phyloP scores from a whole-genome alignment of 176 grass and related monocot species.

The Tillandsia fasciculata region DNA sequence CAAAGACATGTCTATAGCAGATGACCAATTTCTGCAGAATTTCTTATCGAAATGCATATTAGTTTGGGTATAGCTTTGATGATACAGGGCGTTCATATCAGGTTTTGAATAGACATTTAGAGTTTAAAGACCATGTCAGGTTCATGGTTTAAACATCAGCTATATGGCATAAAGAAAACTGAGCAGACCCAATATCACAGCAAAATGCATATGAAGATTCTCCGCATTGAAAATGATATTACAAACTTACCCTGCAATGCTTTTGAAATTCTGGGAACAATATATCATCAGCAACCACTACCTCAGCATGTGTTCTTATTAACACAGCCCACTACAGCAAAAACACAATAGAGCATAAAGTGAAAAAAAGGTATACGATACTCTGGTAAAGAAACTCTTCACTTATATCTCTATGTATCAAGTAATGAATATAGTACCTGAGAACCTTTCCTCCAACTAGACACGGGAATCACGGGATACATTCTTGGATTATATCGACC shows the following conservation, averaged over 20 bases:
- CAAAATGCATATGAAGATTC: constrained; percentile 1
- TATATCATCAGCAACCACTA: constrained; percentile 66
- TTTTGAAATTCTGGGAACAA: constrained; percentile 69
- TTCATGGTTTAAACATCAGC: background rate
- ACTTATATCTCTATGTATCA: background rate
- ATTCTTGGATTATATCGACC: constrained; percentile 98
- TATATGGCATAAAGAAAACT: background rate
- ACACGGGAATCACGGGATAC: constrained; percentile 65
- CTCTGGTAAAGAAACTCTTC: background rate
- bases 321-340: constrained; percentile 72
- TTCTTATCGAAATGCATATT: background rate
- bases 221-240: constrained; percentile 12
- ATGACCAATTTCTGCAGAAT: background rate
- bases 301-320: constrained; percentile 90
- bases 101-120: background rate
- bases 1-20: background rate
- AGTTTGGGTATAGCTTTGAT: background rate
- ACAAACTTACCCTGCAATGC: constrained; percentile 73
- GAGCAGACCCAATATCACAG: constrained; percentile 7
- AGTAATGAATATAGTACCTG: constrained; percentile 42
- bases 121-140: background rate
- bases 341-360: constrained; percentile 2
- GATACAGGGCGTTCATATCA: background rate
- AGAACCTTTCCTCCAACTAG: constrained; percentile 98
- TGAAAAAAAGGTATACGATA: background rate